These are phyloP conservation scores for Suillus luteus DNA, from an alignment of 768 basidiomycete genomes.

Conservation along the genomic window DNA sequence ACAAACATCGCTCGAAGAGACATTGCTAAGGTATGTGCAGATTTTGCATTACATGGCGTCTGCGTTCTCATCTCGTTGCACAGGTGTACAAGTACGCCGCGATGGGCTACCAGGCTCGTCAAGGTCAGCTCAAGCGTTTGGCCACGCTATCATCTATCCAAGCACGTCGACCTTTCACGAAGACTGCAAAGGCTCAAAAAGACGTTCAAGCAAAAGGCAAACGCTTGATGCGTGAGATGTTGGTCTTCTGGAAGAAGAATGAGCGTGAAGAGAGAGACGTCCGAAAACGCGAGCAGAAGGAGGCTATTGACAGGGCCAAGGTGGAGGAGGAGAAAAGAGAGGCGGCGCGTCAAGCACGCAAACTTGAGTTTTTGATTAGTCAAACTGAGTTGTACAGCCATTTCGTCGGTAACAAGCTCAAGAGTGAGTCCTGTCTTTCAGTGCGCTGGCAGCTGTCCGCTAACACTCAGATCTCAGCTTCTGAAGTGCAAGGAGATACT, in stretches of 20 bases:
- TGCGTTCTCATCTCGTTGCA: constrained; percentile 13
- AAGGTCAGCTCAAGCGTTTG: constrained; percentile 73
- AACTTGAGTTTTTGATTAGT: constrained; percentile 97
- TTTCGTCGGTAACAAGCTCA: constrained; percentile 96
- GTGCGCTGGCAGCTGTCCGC: constrained; percentile 8
- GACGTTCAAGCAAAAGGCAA: constrained; percentile 85
- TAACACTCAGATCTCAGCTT: constrained; percentile 47
- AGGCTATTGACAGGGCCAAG: constrained; percentile 84
- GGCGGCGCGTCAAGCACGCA: constrained; percentile 89
- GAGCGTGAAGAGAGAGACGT: constrained; percentile 95
- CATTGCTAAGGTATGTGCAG: constrained; percentile 67
- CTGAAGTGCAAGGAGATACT: constrained; percentile 71
- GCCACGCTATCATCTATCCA: constrained; percentile 75
- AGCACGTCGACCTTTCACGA: constrained; percentile 72
- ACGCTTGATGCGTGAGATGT: constrained; percentile 92
- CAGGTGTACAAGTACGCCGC: constrained; percentile 83
- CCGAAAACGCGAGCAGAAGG: constrained; percentile 92
- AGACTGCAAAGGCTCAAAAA: constrained; percentile 76
- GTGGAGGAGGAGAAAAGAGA: constrained; percentile 93
- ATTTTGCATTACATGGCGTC: neutral
- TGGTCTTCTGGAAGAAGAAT: constrained; percentile 97
- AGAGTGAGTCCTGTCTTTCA: constrained; percentile 54
- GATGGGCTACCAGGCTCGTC: constrained; percentile 64
- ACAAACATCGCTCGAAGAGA: constrained; percentile 84
- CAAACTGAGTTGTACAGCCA: constrained; percentile 99